Conservation (phyloP, 2,329 filamentous ascomycete species). For the Claviceps lovelessii region DNA sequence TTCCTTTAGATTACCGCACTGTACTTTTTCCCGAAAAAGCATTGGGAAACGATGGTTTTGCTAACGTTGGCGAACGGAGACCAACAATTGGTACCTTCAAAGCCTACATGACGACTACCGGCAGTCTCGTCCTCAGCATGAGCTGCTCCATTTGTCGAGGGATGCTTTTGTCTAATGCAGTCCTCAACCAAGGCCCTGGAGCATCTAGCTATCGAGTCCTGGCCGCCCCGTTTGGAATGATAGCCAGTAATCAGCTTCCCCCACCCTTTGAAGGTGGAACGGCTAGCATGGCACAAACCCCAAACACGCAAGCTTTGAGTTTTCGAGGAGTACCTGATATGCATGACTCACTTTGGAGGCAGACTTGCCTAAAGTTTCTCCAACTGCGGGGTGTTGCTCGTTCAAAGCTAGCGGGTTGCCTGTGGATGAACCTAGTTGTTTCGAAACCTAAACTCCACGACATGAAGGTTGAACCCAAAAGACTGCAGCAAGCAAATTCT, state of each 20-base stretch:
- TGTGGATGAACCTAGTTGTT: slow-evolving; percentile 39
- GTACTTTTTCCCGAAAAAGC: slow-evolving; percentile 28
- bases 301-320: slow-evolving; percentile 36
- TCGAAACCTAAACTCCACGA: slow-evolving; percentile 30
- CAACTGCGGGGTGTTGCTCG: slow-evolving; percentile 34
- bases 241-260: slow-evolving; percentile 15
- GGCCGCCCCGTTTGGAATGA: slow-evolving; percentile 38
- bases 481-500: slow-evolving; percentile 20
- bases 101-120: slow-evolving; percentile 41
- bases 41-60: slow-evolving; percentile 7
- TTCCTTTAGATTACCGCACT: slow-evolving; percentile 39
- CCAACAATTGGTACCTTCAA: slow-evolving; percentile 35
- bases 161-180: slow-evolving; percentile 32
- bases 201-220: slow-evolving; percentile 32
- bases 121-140: slow-evolving; percentile 36
- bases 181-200: slow-evolving; percentile 23
- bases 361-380: slow-evolving; percentile 35
- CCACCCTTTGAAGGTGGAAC: slow-evolving; percentile 11
- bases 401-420: slow-evolving; percentile 26
- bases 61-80: slow-evolving; percentile 8
- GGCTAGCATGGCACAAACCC: slow-evolving; percentile 33
- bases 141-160: slow-evolving; percentile 33
- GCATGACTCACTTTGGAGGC: slow-evolving; percentile 32
- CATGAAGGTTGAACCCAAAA: slow-evolving; percentile 26
- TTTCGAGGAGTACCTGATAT: slow-evolving; percentile 26